Evolutionary conservation across 176 grass and related monocot species (phyloP).

Genomic region (Luzula sylvatica): DNA sequence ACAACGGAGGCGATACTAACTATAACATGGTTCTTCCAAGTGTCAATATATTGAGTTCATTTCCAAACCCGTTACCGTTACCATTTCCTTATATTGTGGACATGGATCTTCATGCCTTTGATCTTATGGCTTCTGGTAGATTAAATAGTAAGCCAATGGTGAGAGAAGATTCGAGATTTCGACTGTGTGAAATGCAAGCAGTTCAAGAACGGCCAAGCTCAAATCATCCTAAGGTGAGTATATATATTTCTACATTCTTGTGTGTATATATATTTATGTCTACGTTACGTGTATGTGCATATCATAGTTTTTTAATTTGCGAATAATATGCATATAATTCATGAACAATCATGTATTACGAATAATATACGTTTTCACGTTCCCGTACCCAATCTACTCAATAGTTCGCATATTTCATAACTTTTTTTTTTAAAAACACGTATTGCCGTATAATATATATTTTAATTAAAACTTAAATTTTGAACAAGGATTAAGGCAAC

Average conservation of each 20-base stretch:
- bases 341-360: too few relatives aligned
- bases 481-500: too few relatives aligned
- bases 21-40: constrained; percentile 30
- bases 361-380: too few relatives aligned
- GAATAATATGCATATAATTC: too few relatives aligned
- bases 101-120: constrained; percentile 35
- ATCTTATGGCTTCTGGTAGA: constrained; percentile 44
- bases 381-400: too few relatives aligned
- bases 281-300: too few relatives aligned
- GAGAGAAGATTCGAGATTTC: constrained; percentile 39
- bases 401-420: too few relatives aligned
- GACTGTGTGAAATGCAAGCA: constrained; percentile 37
- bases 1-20: not conserved
- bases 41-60: constrained; percentile 30
- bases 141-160: constrained; percentile 25
- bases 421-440: too few relatives aligned
- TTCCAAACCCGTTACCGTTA: constrained; percentile 6
- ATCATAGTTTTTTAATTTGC: too few relatives aligned
- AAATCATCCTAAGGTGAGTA: constrained; percentile 38
- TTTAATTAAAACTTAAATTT: too few relatives aligned
- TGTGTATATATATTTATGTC: not conserved
- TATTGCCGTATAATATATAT: too few relatives aligned
- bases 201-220: constrained; percentile 28
- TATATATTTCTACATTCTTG: not conserved
- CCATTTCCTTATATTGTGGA: constrained; percentile 1